Percentiles rank a stretch among this genome's conserved stretches.
These are phyloP conservation scores for Phyllosticta capitalensis DNA, from an alignment of 2,329 filamentous ascomycete species.

Conservation along the genomic window DNA sequence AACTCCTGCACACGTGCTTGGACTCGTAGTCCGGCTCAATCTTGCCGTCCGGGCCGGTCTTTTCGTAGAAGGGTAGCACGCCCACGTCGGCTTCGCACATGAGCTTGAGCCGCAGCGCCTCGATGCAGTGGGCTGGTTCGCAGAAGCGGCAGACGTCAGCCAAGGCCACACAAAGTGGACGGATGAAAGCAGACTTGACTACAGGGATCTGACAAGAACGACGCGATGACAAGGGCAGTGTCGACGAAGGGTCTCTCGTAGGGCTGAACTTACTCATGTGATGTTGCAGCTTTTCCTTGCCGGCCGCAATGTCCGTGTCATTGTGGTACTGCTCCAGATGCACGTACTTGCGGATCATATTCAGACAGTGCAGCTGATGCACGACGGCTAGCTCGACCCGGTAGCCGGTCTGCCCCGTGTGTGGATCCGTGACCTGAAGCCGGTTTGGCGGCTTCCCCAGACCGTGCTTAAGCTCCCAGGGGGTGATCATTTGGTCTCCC, in stretches of 20 bases:
- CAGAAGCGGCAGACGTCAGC: neutral
- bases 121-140: constrained; percentile 24
- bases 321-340: constrained; percentile 24
- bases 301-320: constrained; percentile 21
- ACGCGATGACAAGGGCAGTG: neutral
- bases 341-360: constrained; percentile 25
- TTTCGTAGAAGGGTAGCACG: constrained; percentile 18
- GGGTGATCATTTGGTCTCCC: constrained; percentile 51
- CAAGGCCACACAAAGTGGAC: neutral
- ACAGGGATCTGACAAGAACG: neutral
- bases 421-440: constrained; percentile 46
- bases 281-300: neutral
- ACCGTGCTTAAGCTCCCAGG: constrained; percentile 40
- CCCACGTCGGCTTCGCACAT: constrained; percentile 28
- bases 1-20: constrained; percentile 25
- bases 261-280: neutral
- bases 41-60: constrained; percentile 15
- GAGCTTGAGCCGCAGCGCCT: constrained; percentile 27
- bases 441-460: constrained; percentile 44
- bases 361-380: constrained; percentile 27
- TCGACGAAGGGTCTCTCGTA: neutral
- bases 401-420: constrained; percentile 37
- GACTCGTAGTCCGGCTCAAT: constrained; percentile 23
- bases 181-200: neutral
- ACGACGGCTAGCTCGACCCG: constrained; percentile 18